These are phyloP conservation scores for Euphorbia peplus DNA, from an alignment of 345 rosid species.

Conservation along the genomic window DNA sequence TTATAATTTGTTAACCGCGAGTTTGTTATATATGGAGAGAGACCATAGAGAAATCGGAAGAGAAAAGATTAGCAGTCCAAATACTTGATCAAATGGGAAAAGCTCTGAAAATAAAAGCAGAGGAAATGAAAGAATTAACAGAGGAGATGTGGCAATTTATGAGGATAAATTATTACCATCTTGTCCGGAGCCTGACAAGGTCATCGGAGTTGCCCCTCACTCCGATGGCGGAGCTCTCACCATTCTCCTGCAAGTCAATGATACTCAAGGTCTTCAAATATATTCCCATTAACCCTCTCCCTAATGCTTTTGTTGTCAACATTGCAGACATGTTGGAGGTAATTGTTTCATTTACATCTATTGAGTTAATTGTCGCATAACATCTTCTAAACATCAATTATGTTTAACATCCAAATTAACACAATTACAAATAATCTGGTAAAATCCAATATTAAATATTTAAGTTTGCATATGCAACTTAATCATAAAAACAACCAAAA, in stretches of 20 bases:
- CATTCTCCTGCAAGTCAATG: conserved; percentile 32
- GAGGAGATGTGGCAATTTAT: conserved; percentile 17
- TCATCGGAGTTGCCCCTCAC: conserved; percentile 34
- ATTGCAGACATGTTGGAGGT: conserved; percentile 37
- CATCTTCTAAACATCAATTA: too few species aligned
- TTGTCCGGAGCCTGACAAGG: conserved; percentile 29
- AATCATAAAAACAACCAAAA: too few species aligned
- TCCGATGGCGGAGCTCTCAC: conserved; percentile 30
- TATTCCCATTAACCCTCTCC: conserved; percentile 32
- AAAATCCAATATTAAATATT: too few species aligned
- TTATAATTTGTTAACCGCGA: too few species aligned
- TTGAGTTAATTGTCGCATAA: too few species aligned
- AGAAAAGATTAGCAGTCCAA: conserved; percentile 11
- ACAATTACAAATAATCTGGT: too few species aligned
- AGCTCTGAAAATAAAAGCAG: conserved; percentile 11
- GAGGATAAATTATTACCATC: conserved; percentile 41
- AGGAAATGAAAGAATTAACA: conserved; percentile 21
- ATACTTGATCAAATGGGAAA: conserved; percentile 12
- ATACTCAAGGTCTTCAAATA: conserved; percentile 34
- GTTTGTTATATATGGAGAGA: conserved; percentile 11
- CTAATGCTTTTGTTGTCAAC: conserved; percentile 35
- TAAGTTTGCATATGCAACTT: too few species aligned
- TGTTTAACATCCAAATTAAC: too few species aligned
- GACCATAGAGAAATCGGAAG: conserved; percentile 15
- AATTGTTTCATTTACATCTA: background rate